Evolutionary conservation across 495 filamentous ascomycete genomes (phyloP).

Genomic region (Podospora appendiculata): DNA sequence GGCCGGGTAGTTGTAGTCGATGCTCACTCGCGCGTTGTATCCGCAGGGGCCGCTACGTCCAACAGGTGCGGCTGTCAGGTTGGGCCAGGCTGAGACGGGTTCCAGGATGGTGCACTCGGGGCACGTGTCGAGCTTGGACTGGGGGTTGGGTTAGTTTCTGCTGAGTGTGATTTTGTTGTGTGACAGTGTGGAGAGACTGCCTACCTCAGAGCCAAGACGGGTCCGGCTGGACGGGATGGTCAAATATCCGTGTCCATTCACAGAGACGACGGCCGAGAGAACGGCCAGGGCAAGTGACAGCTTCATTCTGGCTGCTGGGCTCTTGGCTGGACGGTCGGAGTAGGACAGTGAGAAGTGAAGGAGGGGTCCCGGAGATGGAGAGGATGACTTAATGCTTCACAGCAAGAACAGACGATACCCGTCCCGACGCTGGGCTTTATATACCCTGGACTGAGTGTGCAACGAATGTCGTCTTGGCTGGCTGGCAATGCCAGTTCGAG

Average conservation of each 20-base stretch:
- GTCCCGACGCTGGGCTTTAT: too few relatives aligned
- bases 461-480: neutral
- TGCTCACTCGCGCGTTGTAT: conserved; percentile 47
- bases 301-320: conserved; percentile 11
- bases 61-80: conserved; percentile 36
- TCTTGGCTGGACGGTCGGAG: too few relatives aligned
- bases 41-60: conserved; percentile 48
- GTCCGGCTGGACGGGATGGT: conserved; percentile 41
- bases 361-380: too few relatives aligned
- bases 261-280: conserved; percentile 8
- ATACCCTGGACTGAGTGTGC: too few relatives aligned
- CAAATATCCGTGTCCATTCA: conserved; percentile 42
- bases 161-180: neutral
- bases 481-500: neutral
- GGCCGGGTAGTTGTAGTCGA: conserved; percentile 48
- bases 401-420: too few relatives aligned
- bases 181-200: conserved; percentile 6
- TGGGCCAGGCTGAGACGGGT: conserved; percentile 45
- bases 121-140: conserved; percentile 45
- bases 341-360: too few relatives aligned
- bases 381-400: too few relatives aligned
- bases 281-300: neutral
- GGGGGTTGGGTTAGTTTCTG: neutral
- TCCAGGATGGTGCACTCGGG: conserved; percentile 52
- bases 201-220: conserved; percentile 39